Conservation (phyloP, 2,329 filamentous ascomycete species). For the Calonectria ilicicola region DNA sequence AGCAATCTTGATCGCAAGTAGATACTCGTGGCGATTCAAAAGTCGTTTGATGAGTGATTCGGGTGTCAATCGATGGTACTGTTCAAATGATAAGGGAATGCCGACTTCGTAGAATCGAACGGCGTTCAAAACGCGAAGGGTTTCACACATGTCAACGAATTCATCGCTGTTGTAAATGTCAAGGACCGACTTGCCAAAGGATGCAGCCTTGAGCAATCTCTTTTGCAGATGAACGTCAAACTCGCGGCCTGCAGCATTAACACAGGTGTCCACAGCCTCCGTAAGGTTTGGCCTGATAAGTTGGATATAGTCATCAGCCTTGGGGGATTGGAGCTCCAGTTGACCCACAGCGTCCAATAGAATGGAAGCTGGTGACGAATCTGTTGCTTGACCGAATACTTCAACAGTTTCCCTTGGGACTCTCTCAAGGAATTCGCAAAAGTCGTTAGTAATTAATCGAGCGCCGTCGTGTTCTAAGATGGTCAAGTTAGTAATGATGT, state of each 20-base stretch:
- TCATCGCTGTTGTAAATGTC: conserved; percentile 99
- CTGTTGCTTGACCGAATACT: conserved; percentile 89
- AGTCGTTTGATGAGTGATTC: conserved; percentile 89
- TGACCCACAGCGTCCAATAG: conserved; percentile 92
- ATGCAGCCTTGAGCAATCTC: conserved; percentile 93
- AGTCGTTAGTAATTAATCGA: conserved; percentile 88
- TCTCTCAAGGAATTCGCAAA: conserved; percentile 97
- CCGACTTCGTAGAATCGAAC: conserved; percentile 93
- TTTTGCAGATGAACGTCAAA: conserved; percentile 95
- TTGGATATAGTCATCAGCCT: conserved; percentile 97
- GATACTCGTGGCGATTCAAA: conserved; percentile 89
- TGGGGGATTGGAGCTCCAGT: conserved; percentile 92
- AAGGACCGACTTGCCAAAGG: conserved; percentile 96
- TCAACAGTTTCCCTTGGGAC: conserved; percentile 89
- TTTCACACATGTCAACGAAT: conserved; percentile 98
- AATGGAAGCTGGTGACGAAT: conserved; percentile 91
- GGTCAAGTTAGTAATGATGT: conserved; percentile 21
- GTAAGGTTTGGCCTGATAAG: conserved; percentile 88
- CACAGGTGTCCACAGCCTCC: conserved; percentile 93
- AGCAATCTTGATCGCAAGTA: conserved; percentile 89
- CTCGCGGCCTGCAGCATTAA: conserved; percentile 93
- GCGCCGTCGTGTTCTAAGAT: conserved; percentile 81
- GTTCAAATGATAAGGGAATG: conserved; percentile 90
- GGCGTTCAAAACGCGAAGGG: conserved; percentile 90
- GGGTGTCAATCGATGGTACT: conserved; percentile 90